Percentiles rank a stretch among this genome's conserved stretches.
Conservation (phyloP, 2,329 filamentous ascomycete genomes). For the Cladosporium sp. region DNA sequence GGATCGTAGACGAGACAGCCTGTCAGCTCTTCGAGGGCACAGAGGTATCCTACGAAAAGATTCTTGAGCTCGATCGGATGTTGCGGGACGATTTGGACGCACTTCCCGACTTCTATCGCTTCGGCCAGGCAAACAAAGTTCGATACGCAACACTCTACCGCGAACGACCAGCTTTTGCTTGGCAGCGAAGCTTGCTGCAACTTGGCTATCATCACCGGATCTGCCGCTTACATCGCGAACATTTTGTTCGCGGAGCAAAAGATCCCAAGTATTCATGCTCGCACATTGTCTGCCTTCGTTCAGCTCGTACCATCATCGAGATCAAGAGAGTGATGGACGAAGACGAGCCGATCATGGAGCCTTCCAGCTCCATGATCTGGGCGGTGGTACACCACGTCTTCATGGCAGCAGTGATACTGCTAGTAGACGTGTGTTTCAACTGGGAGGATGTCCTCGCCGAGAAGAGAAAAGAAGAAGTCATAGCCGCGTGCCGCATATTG, state of each 20-base stretch:
- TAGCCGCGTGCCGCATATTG: not conserved
- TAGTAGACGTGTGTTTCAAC: constrained; percentile 1
- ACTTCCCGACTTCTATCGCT: constrained; percentile 1
- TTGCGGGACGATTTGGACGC: not conserved
- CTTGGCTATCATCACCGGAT: not conserved
- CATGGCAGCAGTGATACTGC: constrained; percentile 3
- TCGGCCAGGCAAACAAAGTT: not conserved
- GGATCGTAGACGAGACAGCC: not conserved
- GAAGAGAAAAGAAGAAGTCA: constrained; percentile 2
- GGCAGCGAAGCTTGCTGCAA: not conserved
- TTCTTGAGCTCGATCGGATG: not conserved
- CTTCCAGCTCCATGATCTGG: constrained; percentile 4
- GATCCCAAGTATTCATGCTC: constrained; percentile 3
- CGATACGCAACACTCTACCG: not conserved
- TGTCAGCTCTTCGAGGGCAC: not conserved
- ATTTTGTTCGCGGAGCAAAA: not conserved
- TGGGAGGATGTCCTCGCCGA: constrained; percentile 5
- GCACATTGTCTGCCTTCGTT: constrained; percentile 1
- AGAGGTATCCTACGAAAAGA: not conserved
- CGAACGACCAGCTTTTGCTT: not conserved
- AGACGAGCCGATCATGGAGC: not conserved
- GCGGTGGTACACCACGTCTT: constrained; percentile 5
- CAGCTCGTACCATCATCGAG: constrained; percentile 1
- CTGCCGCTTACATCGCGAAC: not conserved
- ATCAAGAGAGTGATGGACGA: constrained; percentile 7